These are phyloP conservation scores for Silene conica DNA, from an alignment of 148 eudicot genomes.

Conservation along the genomic window DNA sequence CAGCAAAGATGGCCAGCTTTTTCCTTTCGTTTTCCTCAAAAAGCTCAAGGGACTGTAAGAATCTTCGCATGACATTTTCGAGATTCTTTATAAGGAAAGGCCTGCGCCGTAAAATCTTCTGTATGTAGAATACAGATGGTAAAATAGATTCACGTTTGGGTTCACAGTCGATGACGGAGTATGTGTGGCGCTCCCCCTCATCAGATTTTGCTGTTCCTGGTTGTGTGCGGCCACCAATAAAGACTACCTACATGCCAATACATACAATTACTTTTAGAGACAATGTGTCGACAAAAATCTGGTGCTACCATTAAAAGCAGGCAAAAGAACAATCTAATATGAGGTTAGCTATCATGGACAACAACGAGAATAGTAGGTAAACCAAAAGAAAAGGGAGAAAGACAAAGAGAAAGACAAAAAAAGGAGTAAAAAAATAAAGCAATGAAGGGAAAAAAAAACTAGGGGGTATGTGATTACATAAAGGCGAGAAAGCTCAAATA, in stretches of 20 bases:
- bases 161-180: conserved; percentile 80
- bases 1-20: conserved; percentile 95
- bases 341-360: background rate
- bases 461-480: background rate
- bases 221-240: conserved; percentile 97
- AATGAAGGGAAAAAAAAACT: background rate
- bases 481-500: background rate
- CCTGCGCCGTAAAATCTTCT: conserved; percentile 79
- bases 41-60: conserved; percentile 91
- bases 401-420: background rate
- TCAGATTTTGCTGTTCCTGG: conserved; percentile 96
- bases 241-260: conserved; percentile 53
- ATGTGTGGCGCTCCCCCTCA: conserved; percentile 97
- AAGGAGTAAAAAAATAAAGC: background rate
- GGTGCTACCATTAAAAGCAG: background rate
- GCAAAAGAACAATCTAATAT: background rate
- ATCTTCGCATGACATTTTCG: conserved; percentile 95
- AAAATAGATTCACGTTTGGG: conserved; percentile 78
- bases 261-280: background rate
- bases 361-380: background rate
- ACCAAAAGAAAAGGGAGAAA: background rate
- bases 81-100: conserved; percentile 95
- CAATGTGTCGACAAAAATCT: background rate
- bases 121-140: conserved; percentile 84
- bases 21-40: conserved; percentile 90